Conservation (phyloP, 345 rosid species). For the Salix brachista region DNA sequence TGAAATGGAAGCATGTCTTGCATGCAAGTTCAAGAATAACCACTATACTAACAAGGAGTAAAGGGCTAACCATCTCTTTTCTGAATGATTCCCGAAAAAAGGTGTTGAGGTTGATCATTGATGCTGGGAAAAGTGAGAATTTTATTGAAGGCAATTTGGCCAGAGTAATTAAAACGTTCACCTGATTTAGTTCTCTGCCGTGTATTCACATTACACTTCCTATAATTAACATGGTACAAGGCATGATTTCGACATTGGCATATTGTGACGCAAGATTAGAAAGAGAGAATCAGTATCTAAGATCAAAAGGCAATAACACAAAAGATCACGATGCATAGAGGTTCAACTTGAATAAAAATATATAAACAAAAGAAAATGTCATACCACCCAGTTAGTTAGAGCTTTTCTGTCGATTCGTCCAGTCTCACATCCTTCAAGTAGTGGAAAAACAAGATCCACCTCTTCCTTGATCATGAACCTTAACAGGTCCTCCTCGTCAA, state of each 20-base stretch:
- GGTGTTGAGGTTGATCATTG: too few relatives aligned
- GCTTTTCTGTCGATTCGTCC: slow-evolving; percentile 55
- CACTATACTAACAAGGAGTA: background rate
- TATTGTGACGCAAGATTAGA: background rate
- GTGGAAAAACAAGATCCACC: slow-evolving; percentile 69
- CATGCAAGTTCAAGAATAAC: background rate
- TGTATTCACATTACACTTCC: background rate
- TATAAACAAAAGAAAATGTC: background rate
- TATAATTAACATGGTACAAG: background rate
- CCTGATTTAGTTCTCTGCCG: background rate
- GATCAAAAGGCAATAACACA: background rate
- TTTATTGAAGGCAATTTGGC: too few relatives aligned
- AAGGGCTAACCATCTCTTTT: too few relatives aligned
- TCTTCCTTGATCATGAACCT: slow-evolving; percentile 89
- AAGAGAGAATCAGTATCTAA: too few relatives aligned
- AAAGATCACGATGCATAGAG: background rate
- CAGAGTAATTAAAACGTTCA: background rate
- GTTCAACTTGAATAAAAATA: background rate
- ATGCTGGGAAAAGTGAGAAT: too few relatives aligned
- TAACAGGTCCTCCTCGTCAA: slow-evolving; percentile 68
- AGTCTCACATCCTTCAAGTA: slow-evolving; percentile 53
- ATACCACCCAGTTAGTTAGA: slow-evolving; percentile 81
- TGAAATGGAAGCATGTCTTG: background rate
- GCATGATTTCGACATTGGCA: background rate
- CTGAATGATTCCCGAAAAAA: too few relatives aligned